These are phyloP conservation scores for Jacaranda mimosifolia DNA, from an alignment of 257 asterid genomes.

Conservation along the genomic window DNA sequence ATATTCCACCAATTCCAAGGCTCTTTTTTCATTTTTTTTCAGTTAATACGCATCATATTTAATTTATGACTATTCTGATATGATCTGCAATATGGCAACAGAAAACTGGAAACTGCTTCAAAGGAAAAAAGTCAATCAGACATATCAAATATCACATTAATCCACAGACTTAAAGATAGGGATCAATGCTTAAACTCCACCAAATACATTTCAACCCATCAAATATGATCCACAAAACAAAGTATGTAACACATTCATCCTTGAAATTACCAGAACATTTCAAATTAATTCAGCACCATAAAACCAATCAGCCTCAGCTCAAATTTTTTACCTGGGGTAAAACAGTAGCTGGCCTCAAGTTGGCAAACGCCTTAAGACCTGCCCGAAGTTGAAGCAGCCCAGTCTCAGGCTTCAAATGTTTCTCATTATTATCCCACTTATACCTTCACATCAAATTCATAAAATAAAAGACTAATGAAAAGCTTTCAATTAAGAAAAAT, in stretches of 20 bases:
- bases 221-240: not conserved
- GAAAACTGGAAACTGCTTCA: not conserved
- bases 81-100: not conserved
- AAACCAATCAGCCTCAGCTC: slow-evolving; percentile 20
- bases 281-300: slow-evolving; percentile 13
- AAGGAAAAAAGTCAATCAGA: slow-evolving; percentile 9
- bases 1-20: not conserved
- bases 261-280: slow-evolving; percentile 2
- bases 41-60: not conserved
- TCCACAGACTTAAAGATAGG: not conserved
- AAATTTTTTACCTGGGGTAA: slow-evolving; percentile 75
- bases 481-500: not conserved
- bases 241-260: not conserved
- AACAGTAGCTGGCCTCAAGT: slow-evolving; percentile 96
- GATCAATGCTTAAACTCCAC: slow-evolving; percentile 11
- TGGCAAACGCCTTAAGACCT: slow-evolving; percentile 94
- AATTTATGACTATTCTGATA: not conserved
- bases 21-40: not conserved
- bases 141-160: too few relatives aligned
- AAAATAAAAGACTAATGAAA: slow-evolving; percentile 13
- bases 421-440: slow-evolving; percentile 96
- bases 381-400: slow-evolving; percentile 97
- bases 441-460: slow-evolving; percentile 57
- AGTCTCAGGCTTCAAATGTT: slow-evolving; percentile 96
- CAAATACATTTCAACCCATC: slow-evolving; percentile 5